Evolutionary conservation across 2,329 filamentous ascomycete genomes (phyloP).

Genomic region (Ophiostoma angusticollis): DNA sequence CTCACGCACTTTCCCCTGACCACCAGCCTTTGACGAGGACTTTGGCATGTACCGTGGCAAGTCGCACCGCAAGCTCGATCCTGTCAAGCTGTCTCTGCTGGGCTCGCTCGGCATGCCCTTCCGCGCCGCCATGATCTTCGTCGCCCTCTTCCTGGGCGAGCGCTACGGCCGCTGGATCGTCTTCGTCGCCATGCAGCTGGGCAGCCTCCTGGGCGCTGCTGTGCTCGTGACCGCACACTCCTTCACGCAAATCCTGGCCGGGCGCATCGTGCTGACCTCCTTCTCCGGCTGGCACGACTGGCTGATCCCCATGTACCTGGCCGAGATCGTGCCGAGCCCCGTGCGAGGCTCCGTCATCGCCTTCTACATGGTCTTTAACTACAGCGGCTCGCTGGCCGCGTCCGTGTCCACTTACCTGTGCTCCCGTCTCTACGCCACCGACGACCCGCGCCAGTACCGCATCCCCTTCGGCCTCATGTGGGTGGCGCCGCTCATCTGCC

Average conservation of each 20-base stretch:
- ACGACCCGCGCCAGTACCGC: slow-evolving; percentile 7
- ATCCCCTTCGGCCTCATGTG: slow-evolving; percentile 11
- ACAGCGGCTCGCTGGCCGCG: slow-evolving; percentile 8
- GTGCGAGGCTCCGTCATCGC: slow-evolving; percentile 10
- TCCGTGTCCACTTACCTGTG: slow-evolving; percentile 5
- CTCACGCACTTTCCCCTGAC: no score
- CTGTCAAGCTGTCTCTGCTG: slow-evolving; percentile 8
- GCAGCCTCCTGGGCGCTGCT: slow-evolving; percentile 7
- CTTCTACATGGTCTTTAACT: slow-evolving; percentile 10
- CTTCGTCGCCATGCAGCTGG: slow-evolving; percentile 12
- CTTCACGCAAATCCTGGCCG: slow-evolving; percentile 10
- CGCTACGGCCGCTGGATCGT: slow-evolving; percentile 10
- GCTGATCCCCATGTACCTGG: slow-evolving; percentile 14
- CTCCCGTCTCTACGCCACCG: slow-evolving; percentile 1
- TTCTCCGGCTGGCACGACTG: slow-evolving; percentile 13
- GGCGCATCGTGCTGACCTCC: slow-evolving; percentile 10
- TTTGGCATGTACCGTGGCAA: slow-evolving; percentile 8
- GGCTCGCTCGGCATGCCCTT: slow-evolving; percentile 6
- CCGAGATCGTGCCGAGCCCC: slow-evolving; percentile 12
- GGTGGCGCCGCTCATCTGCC: slow-evolving; percentile 5
- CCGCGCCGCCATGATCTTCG: slow-evolving; percentile 8
- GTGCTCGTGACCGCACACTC: slow-evolving; percentile 9
- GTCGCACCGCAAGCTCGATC: slow-evolving; percentile 1
- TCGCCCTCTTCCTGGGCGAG: slow-evolving; percentile 8
- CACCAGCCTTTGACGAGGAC: slow-evolving; percentile 7